Evolutionary conservation across 2,329 filamentous ascomycete species (phyloP).

Genomic region (Neocucurbitaria cava): DNA sequence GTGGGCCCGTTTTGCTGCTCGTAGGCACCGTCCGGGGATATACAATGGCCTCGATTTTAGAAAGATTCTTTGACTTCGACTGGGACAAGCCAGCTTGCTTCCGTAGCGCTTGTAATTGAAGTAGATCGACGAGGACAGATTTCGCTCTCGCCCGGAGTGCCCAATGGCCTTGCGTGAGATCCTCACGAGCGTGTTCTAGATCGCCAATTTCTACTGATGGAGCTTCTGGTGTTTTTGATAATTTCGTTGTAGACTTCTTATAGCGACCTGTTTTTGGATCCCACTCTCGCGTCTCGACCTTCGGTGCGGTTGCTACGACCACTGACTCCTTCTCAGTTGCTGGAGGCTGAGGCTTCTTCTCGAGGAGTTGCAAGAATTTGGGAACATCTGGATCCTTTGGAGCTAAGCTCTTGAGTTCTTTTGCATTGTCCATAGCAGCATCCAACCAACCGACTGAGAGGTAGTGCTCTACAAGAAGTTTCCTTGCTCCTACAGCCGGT

Average conservation of each 20-base stretch:
- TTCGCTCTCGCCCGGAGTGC: constrained; percentile 32
- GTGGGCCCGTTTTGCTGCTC: constrained; percentile 4
- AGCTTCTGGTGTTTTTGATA: constrained; percentile 2
- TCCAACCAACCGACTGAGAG: constrained; percentile 43
- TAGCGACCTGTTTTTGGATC: constrained; percentile 17
- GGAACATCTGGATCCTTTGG: constrained; percentile 36
- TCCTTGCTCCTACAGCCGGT: constrained; percentile 36
- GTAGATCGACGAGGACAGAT: constrained; percentile 28
- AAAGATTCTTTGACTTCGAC: constrained; percentile 27
- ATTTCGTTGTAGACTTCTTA: constrained; percentile 5
- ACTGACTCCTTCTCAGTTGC: constrained; percentile 5
- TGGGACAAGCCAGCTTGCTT: constrained; percentile 28
- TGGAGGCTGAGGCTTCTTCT: constrained; percentile 33
- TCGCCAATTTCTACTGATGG: constrained; percentile 15
- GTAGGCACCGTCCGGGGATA: constrained; percentile 9
- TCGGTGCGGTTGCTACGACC: background rate
- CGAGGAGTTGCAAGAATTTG: constrained; percentile 24
- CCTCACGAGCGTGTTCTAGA: constrained; percentile 28
- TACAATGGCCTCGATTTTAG: constrained; percentile 27
- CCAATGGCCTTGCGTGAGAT: constrained; percentile 33
- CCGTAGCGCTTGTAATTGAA: constrained; percentile 35
- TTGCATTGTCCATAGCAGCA: constrained; percentile 39
- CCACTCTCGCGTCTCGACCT: constrained; percentile 11
- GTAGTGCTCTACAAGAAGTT: constrained; percentile 43
- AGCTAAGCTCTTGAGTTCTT: constrained; percentile 29